Conservation (phyloP, 495 filamentous ascomycete genomes). For the Cryomyces minteri region DNA sequence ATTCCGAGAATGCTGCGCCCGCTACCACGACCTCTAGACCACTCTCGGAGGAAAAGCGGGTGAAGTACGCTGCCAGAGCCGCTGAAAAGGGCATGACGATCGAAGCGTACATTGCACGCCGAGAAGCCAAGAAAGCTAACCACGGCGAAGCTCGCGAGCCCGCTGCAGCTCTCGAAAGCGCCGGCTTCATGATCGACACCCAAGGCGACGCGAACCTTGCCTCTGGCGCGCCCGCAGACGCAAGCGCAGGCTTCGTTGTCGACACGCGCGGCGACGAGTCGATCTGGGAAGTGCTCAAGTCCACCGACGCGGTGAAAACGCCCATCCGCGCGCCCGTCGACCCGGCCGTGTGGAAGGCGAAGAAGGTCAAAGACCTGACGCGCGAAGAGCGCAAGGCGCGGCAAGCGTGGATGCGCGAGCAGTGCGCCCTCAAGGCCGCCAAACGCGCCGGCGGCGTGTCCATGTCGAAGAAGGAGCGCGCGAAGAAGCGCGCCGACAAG, state of each 20-base stretch:
- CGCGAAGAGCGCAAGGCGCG: constrained; percentile 9
- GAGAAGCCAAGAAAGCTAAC: constrained; percentile 7
- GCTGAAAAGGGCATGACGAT: constrained; percentile 6
- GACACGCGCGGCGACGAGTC: constrained; percentile 2
- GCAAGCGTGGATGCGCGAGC: not conserved
- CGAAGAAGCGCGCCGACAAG: not conserved
- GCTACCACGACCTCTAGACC: not conserved
- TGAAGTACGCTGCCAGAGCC: constrained; percentile 5
- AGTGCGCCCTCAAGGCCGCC: not conserved
- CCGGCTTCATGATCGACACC: constrained; percentile 3
- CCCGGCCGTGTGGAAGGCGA: constrained; percentile 7
- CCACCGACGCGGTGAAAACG: not conserved
- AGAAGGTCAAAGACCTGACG: constrained; percentile 6
- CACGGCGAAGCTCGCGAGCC: constrained; percentile 1
- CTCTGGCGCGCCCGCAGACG: not conserved
- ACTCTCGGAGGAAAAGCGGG: not conserved
- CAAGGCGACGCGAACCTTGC: constrained; percentile 1
- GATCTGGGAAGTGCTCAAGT: constrained; percentile 1
- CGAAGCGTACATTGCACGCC: constrained; percentile 9
- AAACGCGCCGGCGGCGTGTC: not conserved
- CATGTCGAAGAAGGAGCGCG: not conserved
- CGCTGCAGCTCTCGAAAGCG: not conserved
- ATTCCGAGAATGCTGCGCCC: not conserved
- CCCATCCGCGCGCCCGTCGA: constrained; percentile 4
- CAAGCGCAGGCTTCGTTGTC: not conserved